phyloP scores from a whole-genome alignment of 140 eudicot species.

The Anethum foeniculum region DNA sequence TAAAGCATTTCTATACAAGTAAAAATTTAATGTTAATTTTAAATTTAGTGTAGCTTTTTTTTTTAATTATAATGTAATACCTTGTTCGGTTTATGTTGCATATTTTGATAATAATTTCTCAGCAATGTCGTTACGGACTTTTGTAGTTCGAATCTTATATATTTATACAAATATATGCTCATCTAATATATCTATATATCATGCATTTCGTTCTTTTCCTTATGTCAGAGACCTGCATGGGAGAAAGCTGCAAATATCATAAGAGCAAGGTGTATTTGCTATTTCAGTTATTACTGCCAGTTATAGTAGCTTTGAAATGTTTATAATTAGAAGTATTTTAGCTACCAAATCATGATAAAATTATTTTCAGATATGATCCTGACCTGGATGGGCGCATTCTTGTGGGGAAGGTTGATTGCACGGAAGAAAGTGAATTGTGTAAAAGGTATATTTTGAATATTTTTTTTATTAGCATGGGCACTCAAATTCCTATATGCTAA shows the following conservation, averaged over 20 bases:
- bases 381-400: conserved; percentile 88
- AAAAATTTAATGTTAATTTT: background rate
- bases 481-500: background rate
- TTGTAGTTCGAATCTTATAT: background rate
- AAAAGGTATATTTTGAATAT: conserved; percentile 42
- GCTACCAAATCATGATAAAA: conserved; percentile 8
- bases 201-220: background rate
- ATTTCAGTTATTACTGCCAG: conserved; percentile 10
- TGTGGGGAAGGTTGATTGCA: conserved; percentile 92
- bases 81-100: background rate
- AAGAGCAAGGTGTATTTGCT: conserved; percentile 53
- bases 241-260: conserved; percentile 92
- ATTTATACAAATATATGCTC: background rate
- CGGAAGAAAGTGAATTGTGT: conserved; percentile 81
- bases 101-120: background rate
- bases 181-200: conserved; percentile 15
- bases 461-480: background rate
- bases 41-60: background rate
- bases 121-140: background rate
- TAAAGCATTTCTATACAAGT: background rate
- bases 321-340: background rate
- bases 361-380: conserved; percentile 70
- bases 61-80: background rate
- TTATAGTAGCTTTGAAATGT: conserved; percentile 5
- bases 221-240: conserved; percentile 91